A percentile compares a stretch with the other conserved stretches of the same genome.
phyloP scores from a whole-genome alignment of 345 rosid genomes.

The rapeseed (Brassica napus) region Da-Ae NC_063436.1:11339001-11339500 shows the following conservation, averaged over 20 bases:
- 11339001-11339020: neutral
- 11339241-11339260: neutral
- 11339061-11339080: conserved; percentile 26
- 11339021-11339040: neutral
- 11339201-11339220: conserved; percentile 13
- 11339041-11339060: conserved; percentile 8
- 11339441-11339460: neutral
- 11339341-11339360: conserved; percentile 91
- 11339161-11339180: neutral
- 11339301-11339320: conserved; percentile 55
- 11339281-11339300: conserved; percentile 3
- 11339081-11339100: conserved; percentile 35
- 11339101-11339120: conserved; percentile 86
- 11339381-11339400: conserved; percentile 68
- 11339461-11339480: conserved; percentile 2
- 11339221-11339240: conserved; percentile 21
- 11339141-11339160: conserved; percentile 66
- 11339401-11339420: conserved; percentile 61
- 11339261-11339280: neutral
- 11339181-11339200: conserved; percentile 9
- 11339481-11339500: conserved; percentile 60
- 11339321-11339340: conserved; percentile 72
- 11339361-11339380: conserved; percentile 78
- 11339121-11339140: conserved; percentile 91
- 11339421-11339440: conserved; percentile 21